Evolutionary conservation across 164 flowering plant genomes (phyloP), one percentile per base, ranked within the genome.

Genomic region (Berberis vulgaris): DNA sequence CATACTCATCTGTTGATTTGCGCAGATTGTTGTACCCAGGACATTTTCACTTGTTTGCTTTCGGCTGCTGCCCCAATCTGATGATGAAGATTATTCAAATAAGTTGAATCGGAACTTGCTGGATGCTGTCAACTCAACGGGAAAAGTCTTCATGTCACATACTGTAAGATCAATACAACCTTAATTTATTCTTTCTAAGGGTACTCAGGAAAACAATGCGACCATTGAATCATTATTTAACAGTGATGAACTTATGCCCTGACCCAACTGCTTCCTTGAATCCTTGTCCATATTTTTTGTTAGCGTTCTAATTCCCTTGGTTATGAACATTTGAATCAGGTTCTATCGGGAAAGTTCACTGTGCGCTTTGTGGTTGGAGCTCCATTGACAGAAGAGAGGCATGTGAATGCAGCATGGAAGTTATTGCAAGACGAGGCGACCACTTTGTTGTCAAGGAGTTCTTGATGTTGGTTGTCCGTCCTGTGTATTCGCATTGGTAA

Each of bases 41-140:
- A 74, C 58, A 67, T 92, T 89, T 79, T 72, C 98, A 47, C 74
- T 92, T 56, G 93, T 92, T 58, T 92, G 96, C 66, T 89, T 92
- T 45, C 83, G 91, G n/a, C 82, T 92, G 59, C 53, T 71, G 59
- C 80, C 87, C 61, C 70, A 76, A 0, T 43, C 45, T 43, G 56
- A 68, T 61, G 68, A 73, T 45, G 80, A 78, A 43, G 84, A 79
- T 55, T 38, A 10, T 39, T 77, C 75, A 58, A 82, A 85, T 62
- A 79, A 77, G 63, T 71, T 86, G 64, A 92, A 92, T 75, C 81
- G 38, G 26, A 81, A 84, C 61, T 78, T 89, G 52, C 62, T 92
- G 66, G 86, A 92, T 46, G 76, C 83, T 43, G 88, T 85, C 39
- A 92, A 92, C 68, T 77, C 91, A 56, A 80, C 86, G 2, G 96